phyloP scores from a whole-genome alignment of 345 rosid species.

The Viola odorata region DNA sequence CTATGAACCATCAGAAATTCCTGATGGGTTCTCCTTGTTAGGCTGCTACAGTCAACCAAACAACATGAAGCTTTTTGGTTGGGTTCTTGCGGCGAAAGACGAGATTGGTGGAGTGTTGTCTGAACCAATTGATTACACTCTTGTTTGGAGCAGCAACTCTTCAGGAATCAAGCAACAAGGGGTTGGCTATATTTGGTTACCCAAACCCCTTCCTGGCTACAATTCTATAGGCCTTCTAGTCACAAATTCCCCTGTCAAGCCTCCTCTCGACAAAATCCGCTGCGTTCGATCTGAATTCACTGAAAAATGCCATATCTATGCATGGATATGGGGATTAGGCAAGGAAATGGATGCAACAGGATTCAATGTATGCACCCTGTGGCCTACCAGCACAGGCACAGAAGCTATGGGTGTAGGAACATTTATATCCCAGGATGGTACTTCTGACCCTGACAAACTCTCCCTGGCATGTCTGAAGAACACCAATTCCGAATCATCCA shows the following conservation, averaged over 20 bases:
- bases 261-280: conserved; percentile 50
- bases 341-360: conserved; percentile 18
- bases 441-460: conserved; percentile 2
- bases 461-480: conserved; percentile 61
- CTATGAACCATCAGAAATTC: conserved; percentile 52
- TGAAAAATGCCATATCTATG: conserved; percentile 41
- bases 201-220: conserved; percentile 62
- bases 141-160: conserved; percentile 68
- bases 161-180: conserved; percentile 58
- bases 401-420: conserved; percentile 61
- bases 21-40: conserved; percentile 46
- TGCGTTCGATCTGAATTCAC: conserved; percentile 71
- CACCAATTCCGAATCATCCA: conserved; percentile 26
- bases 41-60: conserved; percentile 67
- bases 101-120: conserved; percentile 25
- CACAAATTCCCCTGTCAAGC: conserved; percentile 57
- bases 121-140: conserved; percentile 64
- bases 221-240: conserved; percentile 55
- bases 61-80: conserved; percentile 41
- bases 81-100: conserved; percentile 64
- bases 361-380: conserved; percentile 34
- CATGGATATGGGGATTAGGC: conserved; percentile 54
- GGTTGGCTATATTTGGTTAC: conserved; percentile 64
- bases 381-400: conserved; percentile 46
- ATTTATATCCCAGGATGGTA: conserved; percentile 35